These are phyloP conservation scores for Penicillium nordicum DNA, from an alignment of 2,329 filamentous ascomycete genomes.

Conservation along the genomic window DNA sequence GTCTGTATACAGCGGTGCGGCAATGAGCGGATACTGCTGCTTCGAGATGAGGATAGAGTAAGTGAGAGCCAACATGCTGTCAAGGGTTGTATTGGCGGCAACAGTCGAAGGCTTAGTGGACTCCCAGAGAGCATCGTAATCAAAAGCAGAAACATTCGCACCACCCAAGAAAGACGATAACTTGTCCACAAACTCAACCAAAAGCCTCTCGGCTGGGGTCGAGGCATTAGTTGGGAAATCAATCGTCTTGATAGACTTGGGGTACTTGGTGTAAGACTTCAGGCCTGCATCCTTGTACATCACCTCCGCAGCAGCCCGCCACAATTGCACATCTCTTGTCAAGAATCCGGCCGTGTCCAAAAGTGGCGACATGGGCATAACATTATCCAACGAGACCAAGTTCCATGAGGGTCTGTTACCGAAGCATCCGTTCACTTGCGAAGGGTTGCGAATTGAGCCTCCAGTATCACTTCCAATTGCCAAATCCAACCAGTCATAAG, in stretches of 20 bases:
- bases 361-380: constrained; percentile 46
- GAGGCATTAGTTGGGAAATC: not conserved
- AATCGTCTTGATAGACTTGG: constrained; percentile 25
- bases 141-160: not conserved
- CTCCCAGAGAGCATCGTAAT: not conserved
- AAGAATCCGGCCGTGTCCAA: constrained; percentile 49
- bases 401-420: constrained; percentile 51
- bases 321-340: constrained; percentile 22
- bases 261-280: constrained; percentile 30
- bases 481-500: constrained; percentile 47
- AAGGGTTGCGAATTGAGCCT: constrained; percentile 45
- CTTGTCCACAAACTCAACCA: not conserved
- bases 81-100: not conserved
- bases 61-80: not conserved
- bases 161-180: not conserved
- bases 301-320: constrained; percentile 40
- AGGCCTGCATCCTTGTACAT: constrained; percentile 39
- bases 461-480: constrained; percentile 47
- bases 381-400: constrained; percentile 42
- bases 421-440: constrained; percentile 49
- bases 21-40: not conserved
- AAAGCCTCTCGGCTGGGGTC: not conserved
- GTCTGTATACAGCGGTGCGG: not conserved
- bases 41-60: not conserved
- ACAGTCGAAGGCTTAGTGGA: not conserved